Base-by-base conservation (phyloP, 2,329 filamentous ascomycete genomes). In the Alternaria consortialis region DNA sequence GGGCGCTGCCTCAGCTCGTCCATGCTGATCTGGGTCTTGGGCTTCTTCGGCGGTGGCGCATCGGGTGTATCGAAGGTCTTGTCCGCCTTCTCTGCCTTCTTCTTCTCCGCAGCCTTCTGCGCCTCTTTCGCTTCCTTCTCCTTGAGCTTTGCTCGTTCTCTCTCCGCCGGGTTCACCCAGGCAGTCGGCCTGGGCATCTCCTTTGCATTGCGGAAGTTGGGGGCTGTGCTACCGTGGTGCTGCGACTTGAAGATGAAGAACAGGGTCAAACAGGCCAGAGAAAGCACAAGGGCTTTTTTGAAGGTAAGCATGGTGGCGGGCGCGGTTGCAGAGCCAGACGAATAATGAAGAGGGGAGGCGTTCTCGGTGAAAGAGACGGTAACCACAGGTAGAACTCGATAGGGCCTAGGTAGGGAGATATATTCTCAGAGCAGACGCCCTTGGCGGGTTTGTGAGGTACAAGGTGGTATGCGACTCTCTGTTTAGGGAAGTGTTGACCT, bases 1-100 rank as follows among this genome's bases (percentile, higher is more conserved):
- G 91, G 88, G 81, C 91, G 88, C 74, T 85, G 87, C 60, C 88
- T 88, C 75, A 92, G 85, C 77, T 94, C 90, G 55, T 88, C 84
- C 68, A 93, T 81, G 53, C 86, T 82, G 71, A 91, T 86, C 75
- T 92, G 89, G 7, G 82, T 80, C 58, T 78, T 77, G 40, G 73
- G 81, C 76, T 75, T 84, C 73, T 83, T 81, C 29, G n/a, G 32
- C 46, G 69, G 40, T 25, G 71, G 68, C 13, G 63, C 64, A 56
- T 66, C 77, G 50, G 66, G 77, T 37, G 57, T 72, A 64, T 70
- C 67, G 62, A 75, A 74, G 54, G 67, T 64, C 61, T 74, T 69
- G 27, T 72, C 69, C 5, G 69, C 63, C 62, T 73, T 72, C 25
- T 69, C 60, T 23, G 69, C 53, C 31, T 57, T 37, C 50, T 42